These are phyloP conservation scores for Ascomycota sp. DNA, from an alignment of 2,329 filamentous ascomycete species.

Conservation along the genomic window DNA sequence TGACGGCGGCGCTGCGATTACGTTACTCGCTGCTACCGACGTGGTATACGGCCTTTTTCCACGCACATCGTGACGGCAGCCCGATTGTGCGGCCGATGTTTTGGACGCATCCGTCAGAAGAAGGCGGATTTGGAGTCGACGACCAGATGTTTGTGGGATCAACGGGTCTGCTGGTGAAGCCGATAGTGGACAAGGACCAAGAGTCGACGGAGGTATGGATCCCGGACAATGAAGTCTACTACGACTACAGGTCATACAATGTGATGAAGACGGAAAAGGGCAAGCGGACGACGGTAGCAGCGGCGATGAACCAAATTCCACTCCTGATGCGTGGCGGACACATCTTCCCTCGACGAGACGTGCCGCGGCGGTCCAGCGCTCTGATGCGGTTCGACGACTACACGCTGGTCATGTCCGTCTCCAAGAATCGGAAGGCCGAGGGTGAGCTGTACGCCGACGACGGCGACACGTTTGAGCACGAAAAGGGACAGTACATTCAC, in stretches of 20 bases:
- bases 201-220: conserved; percentile 64
- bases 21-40: conserved; percentile 77
- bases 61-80: conserved; percentile 61
- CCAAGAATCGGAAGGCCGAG: conserved; percentile 38
- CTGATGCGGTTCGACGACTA: conserved; percentile 93
- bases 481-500: conserved; percentile 74
- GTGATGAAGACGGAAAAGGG: conserved; percentile 49
- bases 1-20: conserved; percentile 70
- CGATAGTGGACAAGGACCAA: conserved; percentile 60
- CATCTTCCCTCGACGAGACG: conserved; percentile 76
- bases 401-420: conserved; percentile 60
- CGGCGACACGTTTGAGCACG: conserved; percentile 76
- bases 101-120: conserved; percentile 74
- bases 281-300: conserved; percentile 46
- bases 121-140: conserved; percentile 72
- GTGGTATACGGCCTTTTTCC: conserved; percentile 95
- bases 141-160: conserved; percentile 83
- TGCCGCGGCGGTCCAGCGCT: conserved; percentile 63
- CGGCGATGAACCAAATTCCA: conserved; percentile 72
- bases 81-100: conserved; percentile 86
- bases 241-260: conserved; percentile 84
- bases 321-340: conserved; percentile 85
- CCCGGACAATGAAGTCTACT: conserved; percentile 76
- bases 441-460: conserved; percentile 85
- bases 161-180: conserved; percentile 82